A percentile compares a stretch with the other conserved stretches of the same genome.
These are phyloP conservation scores for Triticum turgidum DNA, from an alignment of 176 grass and related monocot species.

Conservation along the genomic window DNA sequence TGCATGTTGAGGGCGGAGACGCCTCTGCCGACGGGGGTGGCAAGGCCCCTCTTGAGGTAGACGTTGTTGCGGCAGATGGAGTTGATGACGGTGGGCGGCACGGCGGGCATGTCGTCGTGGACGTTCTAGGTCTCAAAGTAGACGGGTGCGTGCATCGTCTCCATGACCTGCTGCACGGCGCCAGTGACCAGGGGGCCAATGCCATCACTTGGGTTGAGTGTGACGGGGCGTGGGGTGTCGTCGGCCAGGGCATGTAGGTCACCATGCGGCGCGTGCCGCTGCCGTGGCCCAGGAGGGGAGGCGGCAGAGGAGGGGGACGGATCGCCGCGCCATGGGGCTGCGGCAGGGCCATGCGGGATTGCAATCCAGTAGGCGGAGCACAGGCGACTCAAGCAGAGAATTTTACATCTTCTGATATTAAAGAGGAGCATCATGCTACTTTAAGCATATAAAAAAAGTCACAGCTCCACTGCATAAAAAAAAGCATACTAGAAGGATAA, in stretches of 20 bases:
- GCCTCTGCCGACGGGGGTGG: conserved; percentile 70
- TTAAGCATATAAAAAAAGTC: too few relatives aligned
- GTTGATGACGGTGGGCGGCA: conserved; percentile 42
- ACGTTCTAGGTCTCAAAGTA: conserved; percentile 90
- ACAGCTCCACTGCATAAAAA: background rate
- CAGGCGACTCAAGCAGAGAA: background rate
- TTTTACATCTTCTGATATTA: background rate
- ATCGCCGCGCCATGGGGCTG: conserved; percentile 63
- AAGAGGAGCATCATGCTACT: background rate
- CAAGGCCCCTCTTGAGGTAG: conserved; percentile 75
- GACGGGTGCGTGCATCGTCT: conserved; percentile 82
- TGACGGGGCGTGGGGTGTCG: conserved; percentile 61
- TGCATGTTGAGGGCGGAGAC: conserved; percentile 83
- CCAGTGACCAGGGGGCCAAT: conserved; percentile 78
- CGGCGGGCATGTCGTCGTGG: conserved; percentile 68
- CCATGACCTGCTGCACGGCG: conserved; percentile 47
- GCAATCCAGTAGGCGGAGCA: conserved; percentile 33
- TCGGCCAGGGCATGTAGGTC: conserved; percentile 96
- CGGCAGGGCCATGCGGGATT: conserved; percentile 16
- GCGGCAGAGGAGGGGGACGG: conserved; percentile 52
- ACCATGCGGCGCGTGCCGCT: conserved; percentile 47
- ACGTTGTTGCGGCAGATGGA: conserved; percentile 85
- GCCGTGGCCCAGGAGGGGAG: conserved; percentile 17
- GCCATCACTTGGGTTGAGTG: conserved; percentile 75
- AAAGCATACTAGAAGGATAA: background rate